phyloP scores from a whole-genome alignment of 1,284 basidiomycete species.

The Moesziomyces parantarcticus region DNA sequence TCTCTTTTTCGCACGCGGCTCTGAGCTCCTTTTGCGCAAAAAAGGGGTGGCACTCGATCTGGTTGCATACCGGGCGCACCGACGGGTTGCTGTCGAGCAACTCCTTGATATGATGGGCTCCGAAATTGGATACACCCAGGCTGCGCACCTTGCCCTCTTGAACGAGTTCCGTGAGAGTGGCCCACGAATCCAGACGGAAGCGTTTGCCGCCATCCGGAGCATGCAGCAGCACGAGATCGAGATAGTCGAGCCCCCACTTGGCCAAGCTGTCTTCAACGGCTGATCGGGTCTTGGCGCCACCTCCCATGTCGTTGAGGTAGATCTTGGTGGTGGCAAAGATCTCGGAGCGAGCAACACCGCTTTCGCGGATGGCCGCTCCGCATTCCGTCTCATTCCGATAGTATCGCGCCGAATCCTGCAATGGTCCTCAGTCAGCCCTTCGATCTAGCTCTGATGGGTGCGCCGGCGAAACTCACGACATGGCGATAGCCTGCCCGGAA shows the following conservation, averaged over 20 bases:
- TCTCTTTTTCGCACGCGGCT: constrained; percentile 76
- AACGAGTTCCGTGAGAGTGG: constrained; percentile 51
- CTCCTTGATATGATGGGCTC: constrained; percentile 45
- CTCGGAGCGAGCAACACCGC: constrained; percentile 79
- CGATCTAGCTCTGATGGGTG: too few relatives aligned
- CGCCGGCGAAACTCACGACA: neutral
- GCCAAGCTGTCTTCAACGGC: constrained; percentile 76
- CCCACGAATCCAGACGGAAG: constrained; percentile 68
- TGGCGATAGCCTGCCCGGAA: constrained; percentile 69
- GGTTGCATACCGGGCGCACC: constrained; percentile 54
- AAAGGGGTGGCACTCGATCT: constrained; percentile 60
- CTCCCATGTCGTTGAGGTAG: constrained; percentile 64
- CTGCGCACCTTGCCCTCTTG: constrained; percentile 49
- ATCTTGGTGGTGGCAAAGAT: constrained; percentile 87
- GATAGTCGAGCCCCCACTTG: constrained; percentile 78
- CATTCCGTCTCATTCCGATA: constrained; percentile 82
- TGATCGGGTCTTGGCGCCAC: constrained; percentile 58
- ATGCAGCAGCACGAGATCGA: constrained; percentile 68
- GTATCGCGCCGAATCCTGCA: constrained; percentile 41
- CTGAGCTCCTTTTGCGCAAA: constrained; percentile 75
- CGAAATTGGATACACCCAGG: constrained; percentile 74
- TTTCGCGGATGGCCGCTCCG: constrained; percentile 79
- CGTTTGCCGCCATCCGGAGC: constrained; percentile 47
- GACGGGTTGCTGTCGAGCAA: constrained; percentile 49
- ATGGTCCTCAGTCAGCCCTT: too few relatives aligned